Evolutionary conservation across 495 filamentous ascomycete genomes (phyloP), one percentile per base, ranked within the genome.

Genomic region (Hypomontagnella submonticulosa): DNA sequence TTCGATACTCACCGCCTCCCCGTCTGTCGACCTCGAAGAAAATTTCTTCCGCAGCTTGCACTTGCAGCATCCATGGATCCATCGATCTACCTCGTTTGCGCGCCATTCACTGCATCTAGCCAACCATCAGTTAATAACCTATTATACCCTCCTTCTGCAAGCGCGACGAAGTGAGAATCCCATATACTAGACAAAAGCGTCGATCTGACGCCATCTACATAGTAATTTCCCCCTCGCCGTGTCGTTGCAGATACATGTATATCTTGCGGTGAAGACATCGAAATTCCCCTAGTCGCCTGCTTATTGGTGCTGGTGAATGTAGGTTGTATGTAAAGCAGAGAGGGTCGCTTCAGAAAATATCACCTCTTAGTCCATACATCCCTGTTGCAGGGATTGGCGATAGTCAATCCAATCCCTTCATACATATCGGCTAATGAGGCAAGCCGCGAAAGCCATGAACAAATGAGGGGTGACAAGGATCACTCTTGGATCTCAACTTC

Each of bases 381-480:
- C 60, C 59, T 68, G 65, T 57, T 55, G 4, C 11, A 47, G 50
- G 48, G 58, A 68, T 63, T 52, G 60, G 60, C 65, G 65, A 68
- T 63, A 61, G 60, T 63, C 65, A 49, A 42, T 52, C 66, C 66
- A 69, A 63, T 69, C 66, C 50, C 49, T 60, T 61, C 37, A 10
- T 67, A 69, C 55, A 63, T 69, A 60, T 69, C 66, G 66, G 66
- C 66, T 69, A 69, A 69, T 63, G 60, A 69, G 60, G 66, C 48
- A 69, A 63, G 55, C 66, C 59, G 50, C 43, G 41, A 69, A 61
- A 55, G 54, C 20, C 46, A 53, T 48, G 46, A 44, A 33, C 12
- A 57, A 55, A 46, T 63, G 66, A 60, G 59, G 59, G 59, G 59
- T 32, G 55, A 61, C 66, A 63, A 63, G 66, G 66, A 23, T 68